Percentiles rank a stretch among this genome's conserved stretches.
These are phyloP conservation scores for Aspergillus ostianus DNA, from an alignment of 495 filamentous ascomycete species.

Conservation along the genomic window DNA sequence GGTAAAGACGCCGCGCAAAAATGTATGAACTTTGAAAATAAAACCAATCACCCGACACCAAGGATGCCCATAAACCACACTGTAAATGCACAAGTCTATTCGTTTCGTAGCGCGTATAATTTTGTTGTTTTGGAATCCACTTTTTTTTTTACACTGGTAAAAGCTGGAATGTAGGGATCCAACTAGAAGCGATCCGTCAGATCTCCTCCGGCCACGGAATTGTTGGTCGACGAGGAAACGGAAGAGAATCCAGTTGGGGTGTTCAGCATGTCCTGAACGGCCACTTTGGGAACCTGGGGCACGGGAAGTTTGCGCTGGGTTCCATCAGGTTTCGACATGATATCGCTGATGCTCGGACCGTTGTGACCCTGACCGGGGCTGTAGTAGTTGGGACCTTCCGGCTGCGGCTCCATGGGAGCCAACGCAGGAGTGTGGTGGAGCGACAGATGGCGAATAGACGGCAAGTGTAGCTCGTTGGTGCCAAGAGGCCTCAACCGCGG, in stretches of 20 bases:
- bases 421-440: constrained; percentile 86
- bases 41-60: constrained; percentile 25
- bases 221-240: constrained; percentile 51
- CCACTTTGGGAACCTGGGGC: constrained; percentile 83
- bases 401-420: constrained; percentile 84
- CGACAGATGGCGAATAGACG: constrained; percentile 83
- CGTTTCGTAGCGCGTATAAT: constrained; percentile 43
- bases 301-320: constrained; percentile 92
- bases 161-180: neutral
- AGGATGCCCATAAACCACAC: constrained; percentile 28
- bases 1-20: constrained; percentile 33
- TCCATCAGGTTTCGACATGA: constrained; percentile 84
- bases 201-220: constrained; percentile 46
- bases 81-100: constrained; percentile 49
- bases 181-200: constrained; percentile 41
- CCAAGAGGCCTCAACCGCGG: constrained; percentile 81
- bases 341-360: constrained; percentile 83
- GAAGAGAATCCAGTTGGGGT: constrained; percentile 60
- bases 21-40: constrained; percentile 22
- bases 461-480: constrained; percentile 69
- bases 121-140: constrained; percentile 18
- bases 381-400: constrained; percentile 57
- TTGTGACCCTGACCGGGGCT: constrained; percentile 50
- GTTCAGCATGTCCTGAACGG: constrained; percentile 82
- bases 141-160: constrained; percentile 15